Percentiles rank a stretch among this genome's conserved stretches.
Conservation (phyloP, 208 protist genomes). For the Endotrypanum monterogeii region DNA sequence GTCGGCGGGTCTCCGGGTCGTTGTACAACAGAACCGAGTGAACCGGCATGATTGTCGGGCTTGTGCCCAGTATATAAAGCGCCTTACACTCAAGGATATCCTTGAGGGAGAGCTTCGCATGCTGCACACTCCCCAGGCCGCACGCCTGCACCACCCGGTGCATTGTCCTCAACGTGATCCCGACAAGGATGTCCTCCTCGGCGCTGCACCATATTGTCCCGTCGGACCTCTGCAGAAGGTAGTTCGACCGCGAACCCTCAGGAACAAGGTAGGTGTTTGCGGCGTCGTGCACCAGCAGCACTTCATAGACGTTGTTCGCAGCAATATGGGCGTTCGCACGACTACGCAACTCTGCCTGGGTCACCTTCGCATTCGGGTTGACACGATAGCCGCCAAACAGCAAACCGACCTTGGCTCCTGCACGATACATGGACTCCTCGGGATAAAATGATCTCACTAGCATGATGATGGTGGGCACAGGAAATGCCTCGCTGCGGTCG, state of each 20-base stretch:
- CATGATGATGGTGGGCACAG: constrained; percentile 43
- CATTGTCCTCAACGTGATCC: constrained; percentile 64
- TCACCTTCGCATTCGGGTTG: constrained; percentile 72
- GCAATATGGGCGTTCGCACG: constrained; percentile 50
- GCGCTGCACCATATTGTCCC: constrained; percentile 57
- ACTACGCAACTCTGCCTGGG: constrained; percentile 55
- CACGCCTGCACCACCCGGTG: constrained; percentile 32
- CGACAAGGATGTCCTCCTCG: constrained; percentile 74
- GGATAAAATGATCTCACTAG: constrained; percentile 76
- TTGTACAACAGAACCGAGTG: constrained; percentile 60
- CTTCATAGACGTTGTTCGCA: constrained; percentile 48
- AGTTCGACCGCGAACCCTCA: constrained; percentile 87
- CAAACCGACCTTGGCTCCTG: constrained; percentile 55
- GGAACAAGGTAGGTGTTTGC: constrained; percentile 62
- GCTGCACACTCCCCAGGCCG: constrained; percentile 40
- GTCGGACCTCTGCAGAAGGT: constrained; percentile 53
- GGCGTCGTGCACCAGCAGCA: constrained; percentile 59
- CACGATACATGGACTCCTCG: constrained; percentile 57
- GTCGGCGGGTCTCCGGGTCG: constrained; percentile 36
- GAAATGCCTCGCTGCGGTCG: background rate
- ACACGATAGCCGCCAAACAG: constrained; percentile 66
- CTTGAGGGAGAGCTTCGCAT: constrained; percentile 52
- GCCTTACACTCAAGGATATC: constrained; percentile 53
- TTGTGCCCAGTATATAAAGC: constrained; percentile 80
- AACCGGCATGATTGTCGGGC: constrained; percentile 69